Conservation (phyloP, 106 monocot genomes). For the Dendrobium catenatum region DNA sequence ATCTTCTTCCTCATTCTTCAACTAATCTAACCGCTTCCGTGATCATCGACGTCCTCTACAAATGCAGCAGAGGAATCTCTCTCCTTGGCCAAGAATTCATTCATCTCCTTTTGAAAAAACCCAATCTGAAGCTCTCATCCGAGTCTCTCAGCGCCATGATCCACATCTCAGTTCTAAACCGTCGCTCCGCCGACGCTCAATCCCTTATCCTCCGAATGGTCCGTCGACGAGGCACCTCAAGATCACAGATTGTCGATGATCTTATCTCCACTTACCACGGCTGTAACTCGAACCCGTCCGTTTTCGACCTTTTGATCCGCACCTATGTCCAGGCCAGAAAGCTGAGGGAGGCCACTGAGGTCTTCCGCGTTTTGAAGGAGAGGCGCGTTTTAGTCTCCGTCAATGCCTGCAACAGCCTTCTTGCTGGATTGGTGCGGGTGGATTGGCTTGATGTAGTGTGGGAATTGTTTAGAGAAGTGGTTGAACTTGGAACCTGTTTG, state of each 20-base stretch:
- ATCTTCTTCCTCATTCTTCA: conserved; percentile 1
- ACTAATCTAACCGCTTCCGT: conserved; percentile 9
- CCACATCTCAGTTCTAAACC: conserved; percentile 33
- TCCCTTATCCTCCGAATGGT: conserved; percentile 67
- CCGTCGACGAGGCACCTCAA: conserved; percentile 51
- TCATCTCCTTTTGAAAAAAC: conserved; percentile 7
- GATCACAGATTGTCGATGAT: conserved; percentile 40
- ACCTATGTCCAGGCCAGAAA: conserved; percentile 86
- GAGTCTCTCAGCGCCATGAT: conserved; percentile 42
- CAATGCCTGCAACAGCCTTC: conserved; percentile 70
- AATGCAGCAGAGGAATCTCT: conserved; percentile 12
- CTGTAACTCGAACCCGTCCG: conserved; percentile 15
- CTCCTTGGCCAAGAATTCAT: conserved; percentile 25
- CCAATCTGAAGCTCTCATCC: conserved; percentile 25
- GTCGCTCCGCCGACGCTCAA: conserved; percentile 46
- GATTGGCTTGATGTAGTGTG: conserved; percentile 62
- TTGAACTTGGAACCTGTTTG: conserved; percentile 27
- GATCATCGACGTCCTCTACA: conserved; percentile 23
- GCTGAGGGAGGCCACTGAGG: conserved; percentile 73
- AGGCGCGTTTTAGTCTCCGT: conserved; percentile 37
- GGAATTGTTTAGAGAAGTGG: conserved; percentile 47
- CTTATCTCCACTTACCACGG: conserved; percentile 17
- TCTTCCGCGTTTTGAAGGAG: conserved; percentile 41
- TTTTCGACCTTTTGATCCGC: conserved; percentile 70
- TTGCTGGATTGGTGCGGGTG: conserved; percentile 55